Evolutionary conservation across 2,329 filamentous ascomycete genomes (phyloP).

Genomic region (Venturia oleaginea): DNA sequence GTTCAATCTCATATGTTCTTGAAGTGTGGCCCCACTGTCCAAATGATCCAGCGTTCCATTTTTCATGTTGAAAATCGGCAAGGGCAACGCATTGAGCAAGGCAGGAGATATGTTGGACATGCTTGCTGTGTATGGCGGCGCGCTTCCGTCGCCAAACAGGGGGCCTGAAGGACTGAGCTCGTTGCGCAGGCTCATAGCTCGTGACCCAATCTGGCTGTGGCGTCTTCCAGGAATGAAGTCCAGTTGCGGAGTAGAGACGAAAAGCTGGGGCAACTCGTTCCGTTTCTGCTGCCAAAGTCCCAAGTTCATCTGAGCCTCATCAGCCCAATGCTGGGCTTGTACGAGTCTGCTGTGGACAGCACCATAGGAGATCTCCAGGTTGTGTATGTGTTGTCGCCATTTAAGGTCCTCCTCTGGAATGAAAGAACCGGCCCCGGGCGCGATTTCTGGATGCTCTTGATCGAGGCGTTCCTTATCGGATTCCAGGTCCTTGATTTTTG

Average conservation of each 20-base stretch:
- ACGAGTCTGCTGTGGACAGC: constrained; percentile 27
- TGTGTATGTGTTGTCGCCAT: constrained; percentile 46
- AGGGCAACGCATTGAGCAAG: constrained; percentile 39
- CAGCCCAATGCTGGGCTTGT: constrained; percentile 29
- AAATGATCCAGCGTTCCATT: constrained; percentile 46
- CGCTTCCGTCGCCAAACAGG: constrained; percentile 32
- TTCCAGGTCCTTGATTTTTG: constrained; percentile 64
- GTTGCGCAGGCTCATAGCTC: constrained; percentile 31
- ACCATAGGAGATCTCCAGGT: constrained; percentile 43
- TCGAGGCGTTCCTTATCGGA: constrained; percentile 52
- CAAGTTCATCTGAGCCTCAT: constrained; percentile 33
- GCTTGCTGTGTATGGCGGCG: constrained; percentile 28
- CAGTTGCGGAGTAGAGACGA: constrained; percentile 22
- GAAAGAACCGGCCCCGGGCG: constrained; percentile 30
- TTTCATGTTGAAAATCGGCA: constrained; percentile 46
- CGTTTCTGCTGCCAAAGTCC: constrained; percentile 29
- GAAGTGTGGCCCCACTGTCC: constrained; percentile 37
- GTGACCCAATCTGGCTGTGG: constrained; percentile 32
- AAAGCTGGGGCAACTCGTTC: constrained; percentile 30
- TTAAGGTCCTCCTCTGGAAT: constrained; percentile 42
- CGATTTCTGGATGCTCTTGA: constrained; percentile 33
- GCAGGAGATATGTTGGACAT: constrained; percentile 41
- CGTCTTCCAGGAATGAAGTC: constrained; percentile 24
- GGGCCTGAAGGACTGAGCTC: constrained; percentile 21
- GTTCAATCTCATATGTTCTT: constrained; percentile 16